phyloP scores from a whole-genome alignment of 2,329 filamentous ascomycete species.

The Monosporascus sp. region DNA sequence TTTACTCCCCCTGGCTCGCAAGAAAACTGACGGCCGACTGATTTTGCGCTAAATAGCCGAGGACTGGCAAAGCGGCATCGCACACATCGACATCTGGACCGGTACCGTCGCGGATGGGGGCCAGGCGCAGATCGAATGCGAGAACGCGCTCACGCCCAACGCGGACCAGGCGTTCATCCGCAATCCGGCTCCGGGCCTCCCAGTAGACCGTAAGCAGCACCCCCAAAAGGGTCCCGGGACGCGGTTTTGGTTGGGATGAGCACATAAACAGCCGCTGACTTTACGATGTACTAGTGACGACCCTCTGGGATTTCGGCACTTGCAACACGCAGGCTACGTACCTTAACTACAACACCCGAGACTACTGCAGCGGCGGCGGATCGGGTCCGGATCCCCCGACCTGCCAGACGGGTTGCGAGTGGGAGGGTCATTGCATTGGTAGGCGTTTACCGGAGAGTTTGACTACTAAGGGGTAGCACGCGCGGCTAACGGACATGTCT shows the following conservation, averaged over 20 bases:
- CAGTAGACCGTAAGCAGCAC: slow-evolving; percentile 26
- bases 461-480: not conserved
- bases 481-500: not conserved
- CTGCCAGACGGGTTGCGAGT: slow-evolving; percentile 14
- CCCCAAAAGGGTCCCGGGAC: not conserved
- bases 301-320: slow-evolving; percentile 13
- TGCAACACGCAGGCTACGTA: slow-evolving; percentile 20
- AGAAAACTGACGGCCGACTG: not conserved
- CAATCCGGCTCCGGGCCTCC: slow-evolving; percentile 22
- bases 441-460: not conserved
- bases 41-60: not conserved
- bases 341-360: slow-evolving; percentile 8
- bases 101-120: slow-evolving; percentile 28
- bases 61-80: slow-evolving; percentile 19
- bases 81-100: slow-evolving; percentile 34
- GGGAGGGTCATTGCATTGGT: slow-evolving; percentile 14
- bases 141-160: slow-evolving; percentile 27
- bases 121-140: slow-evolving; percentile 28
- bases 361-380: slow-evolving; percentile 6
- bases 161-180: slow-evolving; percentile 23
- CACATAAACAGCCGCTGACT: too few relatives aligned
- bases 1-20: not conserved
- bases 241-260: not conserved
- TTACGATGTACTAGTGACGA: slow-evolving; percentile 8
- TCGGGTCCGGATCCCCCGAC: not conserved